Base-by-base conservation (phyloP, 2,329 filamentous ascomycete genomes). In the Drechslera avenae region DNA sequence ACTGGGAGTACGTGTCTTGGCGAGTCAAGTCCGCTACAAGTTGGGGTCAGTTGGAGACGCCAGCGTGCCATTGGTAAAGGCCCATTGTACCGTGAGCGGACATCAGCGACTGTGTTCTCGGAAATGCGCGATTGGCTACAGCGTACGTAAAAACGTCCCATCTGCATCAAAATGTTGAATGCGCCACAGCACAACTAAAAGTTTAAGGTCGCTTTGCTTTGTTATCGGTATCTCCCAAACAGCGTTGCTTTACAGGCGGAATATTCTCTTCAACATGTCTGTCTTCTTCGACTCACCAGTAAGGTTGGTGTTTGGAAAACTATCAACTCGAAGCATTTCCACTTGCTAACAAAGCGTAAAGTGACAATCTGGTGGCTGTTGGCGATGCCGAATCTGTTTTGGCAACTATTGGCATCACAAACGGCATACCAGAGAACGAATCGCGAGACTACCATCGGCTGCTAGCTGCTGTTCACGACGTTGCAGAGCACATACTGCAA, bases 401-500 rank as follows among this genome's bases (percentile, higher is more conserved):
- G 13, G 46, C 50, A 10, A 59, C 49, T 14, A 63, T 68, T 44
- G 63, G 65, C 3, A 53, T 68, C 35, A 58, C 51, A 32, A 46
- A 61, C 9, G 62, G 62, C 17, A 23, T 78, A 78, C 36, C 52
- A 28, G 16, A 52, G 17, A 18, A 39, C 34, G 77, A 83, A 45
- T 74, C 65, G 37, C 64, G 64, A 16, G 78, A 82, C 51, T 82
- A 80, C 49, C 69, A 76, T 16, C 74, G 75, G 8, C 73, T 82
- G 1, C 71, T 82, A 0, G 79, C 79, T 14, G 80, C 79, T 1
- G 75, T 81, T 0, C 79, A 82, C 48, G 79, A 82, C 45, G 79
- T 78, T 32, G 79, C 79, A 1, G 74, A 80, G 43, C 70, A 73
- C 0, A 66, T 82, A 32, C 64, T 71, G 3, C 66, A 62, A 10